Evolutionary conservation across 1,139 yeast genomes (phyloP).

Genomic region (Scheffersomyces parashehatae): DNA sequence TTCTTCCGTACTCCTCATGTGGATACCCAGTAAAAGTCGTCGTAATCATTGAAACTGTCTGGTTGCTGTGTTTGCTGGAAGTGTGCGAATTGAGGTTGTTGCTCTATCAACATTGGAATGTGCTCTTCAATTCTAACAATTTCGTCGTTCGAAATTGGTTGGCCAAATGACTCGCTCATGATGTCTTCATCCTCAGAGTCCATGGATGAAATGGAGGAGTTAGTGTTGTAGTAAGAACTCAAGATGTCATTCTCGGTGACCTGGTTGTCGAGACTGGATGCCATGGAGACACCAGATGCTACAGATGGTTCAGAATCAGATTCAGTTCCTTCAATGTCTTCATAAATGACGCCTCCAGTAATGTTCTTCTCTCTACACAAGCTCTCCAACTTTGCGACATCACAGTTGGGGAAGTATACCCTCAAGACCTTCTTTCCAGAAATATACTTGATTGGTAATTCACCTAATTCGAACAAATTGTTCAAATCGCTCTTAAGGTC

Average conservation of each 20-base stretch:
- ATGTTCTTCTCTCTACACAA: constrained; percentile 53
- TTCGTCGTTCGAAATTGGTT: constrained; percentile 23
- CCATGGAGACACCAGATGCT: neutral
- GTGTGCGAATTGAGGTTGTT: neutral
- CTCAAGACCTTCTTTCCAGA: constrained; percentile 37
- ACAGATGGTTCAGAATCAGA: neutral
- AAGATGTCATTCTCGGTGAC: constrained; percentile 23
- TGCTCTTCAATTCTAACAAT: constrained; percentile 22
- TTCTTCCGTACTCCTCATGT: neutral
- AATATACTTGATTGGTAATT: constrained; percentile 47
- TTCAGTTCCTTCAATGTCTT: constrained; percentile 17
- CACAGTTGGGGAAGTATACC: constrained; percentile 62
- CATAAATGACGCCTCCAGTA: constrained; percentile 48
- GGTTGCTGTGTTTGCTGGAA: constrained; percentile 8
- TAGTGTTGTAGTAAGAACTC: constrained; percentile 20
- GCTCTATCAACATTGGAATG: neutral
- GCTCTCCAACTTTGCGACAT: constrained; percentile 47
- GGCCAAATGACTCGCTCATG: constrained; percentile 19
- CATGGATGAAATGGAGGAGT: constrained; percentile 12
- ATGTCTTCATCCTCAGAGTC: constrained; percentile 20
- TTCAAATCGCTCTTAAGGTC: constrained; percentile 36
- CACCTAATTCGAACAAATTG: constrained; percentile 47
- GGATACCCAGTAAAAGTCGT: constrained; percentile 26
- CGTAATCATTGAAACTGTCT: constrained; percentile 9
- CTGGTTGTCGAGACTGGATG: constrained; percentile 2